Base-by-base conservation (phyloP, 164 flowering plant genomes). In the Tetracentron sinense region DNA sequence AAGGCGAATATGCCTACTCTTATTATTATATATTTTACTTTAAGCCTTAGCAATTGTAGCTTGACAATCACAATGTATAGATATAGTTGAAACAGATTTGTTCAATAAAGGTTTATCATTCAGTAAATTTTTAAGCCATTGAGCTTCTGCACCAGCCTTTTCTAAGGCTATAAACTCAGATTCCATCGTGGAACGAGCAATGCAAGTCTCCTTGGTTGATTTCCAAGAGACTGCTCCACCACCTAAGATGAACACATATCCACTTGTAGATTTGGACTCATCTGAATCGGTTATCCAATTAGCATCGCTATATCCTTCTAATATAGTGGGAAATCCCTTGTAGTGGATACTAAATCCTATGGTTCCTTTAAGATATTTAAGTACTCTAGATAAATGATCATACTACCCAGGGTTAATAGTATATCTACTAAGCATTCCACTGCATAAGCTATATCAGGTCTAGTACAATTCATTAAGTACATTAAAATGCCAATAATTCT, bases 31-130 rank as follows among this genome's bases (percentile, higher is more conserved):
- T 15, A n/a, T 25, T 19, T 56, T 55, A 17, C 44, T 64, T 14
- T 23, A 44, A 2, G 60, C 67, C 7, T 19, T 1, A 17, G 16
- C 42, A 7, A 55, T 54, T 0, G 67, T 42, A 27, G 53, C 67
- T 54, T 64, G 60, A 19, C 42, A 54, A 46, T 64, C 67, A 64
- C 67, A 64, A 55, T 54, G 53, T 11, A 64, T 4, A 1, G 25
- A 42, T 0, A 64, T 53, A 1, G 19, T 8, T 2, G 48, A 30
- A 0, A 22, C 15, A 10, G 6, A 23, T 7, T 55, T 54, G n/a
- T 19, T 31, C 52, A 38, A 23, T 30, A 64, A 11, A 4, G 68
- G 68, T 8, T 56, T 42, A 35, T 58, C 46, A 14, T 16, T 26
- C 10, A 66, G n/a, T 5, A 66, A 15, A 23, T 66, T 58, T 21